Evolutionary conservation across 805 yeast species (phyloP).

Genomic region (Teunomyces barrocoloradensis): DNA sequence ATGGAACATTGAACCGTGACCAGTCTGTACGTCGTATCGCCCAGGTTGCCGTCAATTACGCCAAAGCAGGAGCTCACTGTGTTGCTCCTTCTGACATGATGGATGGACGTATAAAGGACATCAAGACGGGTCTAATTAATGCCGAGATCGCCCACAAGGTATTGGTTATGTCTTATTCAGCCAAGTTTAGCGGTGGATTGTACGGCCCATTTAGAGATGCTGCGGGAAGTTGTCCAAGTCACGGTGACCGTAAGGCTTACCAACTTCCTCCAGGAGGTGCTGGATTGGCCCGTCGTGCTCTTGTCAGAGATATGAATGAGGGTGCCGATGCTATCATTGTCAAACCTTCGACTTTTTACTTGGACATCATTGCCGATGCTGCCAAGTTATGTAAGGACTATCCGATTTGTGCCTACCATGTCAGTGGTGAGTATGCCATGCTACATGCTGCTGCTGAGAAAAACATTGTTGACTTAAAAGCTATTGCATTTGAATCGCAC

Average conservation of each 20-base stretch:
- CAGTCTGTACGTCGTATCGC: constrained; percentile 78
- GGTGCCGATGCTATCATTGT: constrained; percentile 96
- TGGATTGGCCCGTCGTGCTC: constrained; percentile 91
- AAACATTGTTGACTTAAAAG: constrained; percentile 84
- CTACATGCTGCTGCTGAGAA: constrained; percentile 97
- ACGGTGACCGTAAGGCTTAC: constrained; percentile 89
- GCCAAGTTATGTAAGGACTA: constrained; percentile 74
- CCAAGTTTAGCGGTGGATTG: constrained; percentile 85
- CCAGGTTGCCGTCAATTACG: constrained; percentile 92
- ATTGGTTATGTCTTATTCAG: constrained; percentile 89
- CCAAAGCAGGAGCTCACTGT: constrained; percentile 91
- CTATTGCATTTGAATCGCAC: constrained; percentile 81
- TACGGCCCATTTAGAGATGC: constrained; percentile 99
- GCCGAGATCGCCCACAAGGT: constrained; percentile 84
- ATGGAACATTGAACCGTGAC: constrained; percentile 79
- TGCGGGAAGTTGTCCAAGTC: constrained; percentile 85
- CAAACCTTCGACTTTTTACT: constrained; percentile 93
- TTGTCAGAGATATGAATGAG: constrained; percentile 79
- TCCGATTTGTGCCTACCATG: constrained; percentile 95
- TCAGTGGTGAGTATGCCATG: constrained; percentile 97
- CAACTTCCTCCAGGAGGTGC: constrained; percentile 92
- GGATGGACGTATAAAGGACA: constrained; percentile 89
- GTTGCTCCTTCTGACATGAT: constrained; percentile 98
- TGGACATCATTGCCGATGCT: constrained; percentile 89
- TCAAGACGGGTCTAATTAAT: constrained; percentile 77